Base-by-base conservation (phyloP, 345 rosid genomes). In the Limnanthes douglasii region DNA sequence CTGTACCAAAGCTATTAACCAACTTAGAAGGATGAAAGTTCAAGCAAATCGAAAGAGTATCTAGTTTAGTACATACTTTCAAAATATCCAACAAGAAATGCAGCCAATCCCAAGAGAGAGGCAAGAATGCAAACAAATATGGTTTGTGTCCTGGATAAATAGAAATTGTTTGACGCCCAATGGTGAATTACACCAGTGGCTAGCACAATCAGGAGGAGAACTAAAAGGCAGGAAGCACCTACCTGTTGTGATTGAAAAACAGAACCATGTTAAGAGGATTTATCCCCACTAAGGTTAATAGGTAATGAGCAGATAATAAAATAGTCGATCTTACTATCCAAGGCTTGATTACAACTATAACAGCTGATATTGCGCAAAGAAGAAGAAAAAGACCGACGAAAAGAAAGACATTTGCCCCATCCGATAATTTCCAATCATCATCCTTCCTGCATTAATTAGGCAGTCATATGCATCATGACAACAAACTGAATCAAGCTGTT, bases 151-250 rank as follows among this genome's bases (percentile, higher is more conserved):
- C 99, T 65, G 18, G 99, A 81, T 69, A 92, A 58, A 55, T 92
- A 92, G 74, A 92, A 85, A 71, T 81, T 92, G 72, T 92, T 92
- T 41, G 99, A 85, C 36, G 96, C 94, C 99, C 99, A 92, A 23
- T 78, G 88, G 51, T 85, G 93, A 50, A 75, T 73, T 54, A 85
- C 94, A 54, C 86, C 93, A 50, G 81, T 85, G 23, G 99, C 85
- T 40, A 92, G 83, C 40, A 81, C 93, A 28, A 85, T 66, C 49
- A 81, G 69, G 50, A 92, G 81, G 43, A 92, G 80, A 64, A 92
- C 62, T 43, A 92, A 68, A 28, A 92, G 93, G 53, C 85, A 85
- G 5, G 99, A 74, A 19, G 64, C 93, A 43, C 96, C 99, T 11
- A 81, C 56, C 99, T 92, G 93, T 78, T 31, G 46, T 47, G 55